Evolutionary conservation across 331 rosid genomes (phyloP), one percentile per base, ranked within the genome.

Genomic region (Rhamnella rubrinervis): DNA sequence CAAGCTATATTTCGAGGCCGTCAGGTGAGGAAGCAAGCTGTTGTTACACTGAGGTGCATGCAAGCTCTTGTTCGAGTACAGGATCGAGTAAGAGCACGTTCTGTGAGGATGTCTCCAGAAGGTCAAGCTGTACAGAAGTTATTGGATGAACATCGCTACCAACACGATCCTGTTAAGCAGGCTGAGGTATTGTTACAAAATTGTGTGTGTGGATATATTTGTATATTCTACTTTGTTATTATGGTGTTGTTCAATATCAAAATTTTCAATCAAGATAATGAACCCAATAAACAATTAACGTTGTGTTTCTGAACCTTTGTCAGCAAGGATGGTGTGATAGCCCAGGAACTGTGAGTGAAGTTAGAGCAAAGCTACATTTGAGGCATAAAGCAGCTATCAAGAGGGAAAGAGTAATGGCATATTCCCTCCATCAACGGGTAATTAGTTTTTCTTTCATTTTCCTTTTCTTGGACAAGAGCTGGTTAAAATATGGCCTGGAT

Each of bases 1-100:
- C 98, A 91, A 81, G 97, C 98, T 25, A 85, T 91, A 84, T 91
- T 95, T 70, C 76, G 98, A 0, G 93, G 97, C 11, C 47, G 96
- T 55, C 86, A 71, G 67, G 96, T 91, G 7, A 76, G 98, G 62
- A 89, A 87, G 83, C 98, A 89, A 86, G 96, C 98, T 13, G 96
- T 85, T 0, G 85, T 95, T 46, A 91, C 98, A 35, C 85, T 93
- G 50, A 89, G 82, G 80, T 93, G 98, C 62, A 93, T 91, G 98
- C 97, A 93, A 78, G 97, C 98, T 40, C 96, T 93, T 52, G 95
- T 91, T 74, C 78, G 91, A 65, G 97, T 87, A 71, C 95, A 93
- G 70, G 83, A 97, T 38, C 80, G 71, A 41, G 87, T 86, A 14
- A 84, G 91, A 69, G 96, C 92, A 31, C 84, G 81, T 74, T 69